A percentile compares a stretch with the other conserved stretches of the same genome.
Conservation (phyloP, 371 early-diverging fungal genomes). For the Mortierella sp. region DNA sequence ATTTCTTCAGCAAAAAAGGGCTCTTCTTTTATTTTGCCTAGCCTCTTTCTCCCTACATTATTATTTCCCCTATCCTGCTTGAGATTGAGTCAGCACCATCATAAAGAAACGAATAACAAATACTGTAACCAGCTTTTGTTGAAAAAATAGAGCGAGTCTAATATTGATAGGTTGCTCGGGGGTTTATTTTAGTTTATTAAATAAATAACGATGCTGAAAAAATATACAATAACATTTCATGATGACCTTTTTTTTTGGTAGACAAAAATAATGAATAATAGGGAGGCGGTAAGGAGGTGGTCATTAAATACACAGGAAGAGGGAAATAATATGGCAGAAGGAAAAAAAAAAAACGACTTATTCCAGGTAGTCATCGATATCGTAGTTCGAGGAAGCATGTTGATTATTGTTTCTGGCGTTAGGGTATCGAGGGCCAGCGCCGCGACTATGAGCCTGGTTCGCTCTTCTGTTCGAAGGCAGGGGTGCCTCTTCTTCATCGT, state of each 20-base stretch:
- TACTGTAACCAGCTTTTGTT: no score
- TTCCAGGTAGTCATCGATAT: slow-evolving; percentile 10
- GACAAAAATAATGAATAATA: no score
- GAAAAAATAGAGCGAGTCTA: no score
- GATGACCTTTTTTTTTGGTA: no score
- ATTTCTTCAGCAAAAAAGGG: no score
- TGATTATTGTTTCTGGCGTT: neutral
- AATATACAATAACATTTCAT: no score
- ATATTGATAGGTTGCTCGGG: neutral
- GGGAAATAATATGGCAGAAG: neutral
- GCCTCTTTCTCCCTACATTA: neutral
- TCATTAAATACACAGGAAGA: neutral
- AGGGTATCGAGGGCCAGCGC: slow-evolving; percentile 18
- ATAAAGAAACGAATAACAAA: no score
- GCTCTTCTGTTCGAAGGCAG: neutral
- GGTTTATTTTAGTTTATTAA: neutral
- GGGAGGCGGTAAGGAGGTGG: no score
- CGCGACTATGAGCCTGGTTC: neutral
- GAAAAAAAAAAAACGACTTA: neutral
- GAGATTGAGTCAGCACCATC: no score
- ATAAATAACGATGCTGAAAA: no score
- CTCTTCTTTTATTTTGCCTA: no score
- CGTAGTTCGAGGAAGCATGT: neutral
- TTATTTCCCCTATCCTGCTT: no score
- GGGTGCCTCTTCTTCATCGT: slow-evolving; percentile 4